phyloP scores from a whole-genome alignment of 73 alveolate genomes.

The Paramecium primaurelia region DNA sequence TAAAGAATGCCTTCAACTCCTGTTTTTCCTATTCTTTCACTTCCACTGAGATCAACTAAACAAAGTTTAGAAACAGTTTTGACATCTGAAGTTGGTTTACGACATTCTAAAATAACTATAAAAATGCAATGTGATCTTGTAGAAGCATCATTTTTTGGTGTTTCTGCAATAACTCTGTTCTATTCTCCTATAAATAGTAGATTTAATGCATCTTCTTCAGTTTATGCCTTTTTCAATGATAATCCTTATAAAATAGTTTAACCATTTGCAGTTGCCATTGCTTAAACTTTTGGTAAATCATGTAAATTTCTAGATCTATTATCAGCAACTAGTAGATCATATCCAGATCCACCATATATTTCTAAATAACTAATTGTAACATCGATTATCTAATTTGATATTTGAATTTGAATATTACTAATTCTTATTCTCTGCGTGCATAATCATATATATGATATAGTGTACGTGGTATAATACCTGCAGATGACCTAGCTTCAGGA shows the following conservation, averaged over 20 bases:
- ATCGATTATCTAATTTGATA: slow-evolving; percentile 20
- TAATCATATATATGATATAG: slow-evolving; percentile 94
- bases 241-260: slow-evolving; percentile 92
- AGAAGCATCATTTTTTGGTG: slow-evolving; percentile 99
- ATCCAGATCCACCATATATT: slow-evolving; percentile 97
- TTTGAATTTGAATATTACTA: slow-evolving; percentile 84
- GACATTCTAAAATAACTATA: slow-evolving; percentile 95
- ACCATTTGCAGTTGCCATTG: slow-evolving; percentile 90
- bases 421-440: slow-evolving; percentile 86
- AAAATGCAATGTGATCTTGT: slow-evolving; percentile 99
- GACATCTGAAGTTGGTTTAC: slow-evolving; percentile 95
- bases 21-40: slow-evolving; percentile 90
- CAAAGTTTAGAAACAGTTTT: slow-evolving; percentile 91
- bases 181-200: slow-evolving; percentile 98
- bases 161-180: slow-evolving; percentile 98
- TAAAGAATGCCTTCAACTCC: slow-evolving; percentile 82
- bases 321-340: slow-evolving; percentile 96
- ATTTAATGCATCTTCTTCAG: slow-evolving; percentile 97
- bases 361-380: slow-evolving; percentile 83
- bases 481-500: slow-evolving; percentile 75
- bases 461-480: slow-evolving; percentile 99
- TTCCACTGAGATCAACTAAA: slow-evolving; percentile 94
- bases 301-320: slow-evolving; percentile 88
- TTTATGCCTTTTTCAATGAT: slow-evolving; percentile 96
- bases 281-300: slow-evolving; percentile 96